Conservation (phyloP, 2,329 filamentous ascomycete species). For the Lecanicillium sp. region DNA sequence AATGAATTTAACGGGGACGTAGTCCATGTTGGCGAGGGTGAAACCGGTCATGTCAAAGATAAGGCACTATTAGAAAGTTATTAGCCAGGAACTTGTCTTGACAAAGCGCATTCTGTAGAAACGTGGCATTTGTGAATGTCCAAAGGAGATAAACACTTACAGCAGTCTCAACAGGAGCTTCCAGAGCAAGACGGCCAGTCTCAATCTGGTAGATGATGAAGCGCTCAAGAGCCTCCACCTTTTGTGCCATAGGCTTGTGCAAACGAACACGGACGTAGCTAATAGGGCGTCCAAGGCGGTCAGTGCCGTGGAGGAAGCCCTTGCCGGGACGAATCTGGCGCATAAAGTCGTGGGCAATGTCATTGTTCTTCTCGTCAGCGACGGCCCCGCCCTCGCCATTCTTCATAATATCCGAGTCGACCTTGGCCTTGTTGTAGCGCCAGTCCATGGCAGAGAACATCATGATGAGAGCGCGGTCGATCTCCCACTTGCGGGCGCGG, state of each 20-base stretch:
- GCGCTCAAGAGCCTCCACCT: constrained; percentile 24
- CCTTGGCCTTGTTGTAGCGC: constrained; percentile 21
- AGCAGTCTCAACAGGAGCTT: constrained; percentile 13
- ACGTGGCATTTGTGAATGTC: constrained; percentile 15
- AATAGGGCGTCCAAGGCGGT: constrained; percentile 25
- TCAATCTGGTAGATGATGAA: constrained; percentile 33
- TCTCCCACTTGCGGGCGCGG: constrained; percentile 31
- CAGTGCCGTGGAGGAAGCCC: constrained; percentile 26
- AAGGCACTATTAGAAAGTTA: constrained; percentile 25
- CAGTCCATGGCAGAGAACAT: constrained; percentile 28
- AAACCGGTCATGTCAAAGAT: constrained; percentile 69
- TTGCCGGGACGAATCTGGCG: constrained; percentile 29
- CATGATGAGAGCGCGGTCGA: constrained; percentile 29
- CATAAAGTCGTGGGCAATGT: constrained; percentile 20
- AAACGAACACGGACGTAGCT: constrained; percentile 26
- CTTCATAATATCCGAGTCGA: constrained; percentile 23
- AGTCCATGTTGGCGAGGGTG: constrained; percentile 67
- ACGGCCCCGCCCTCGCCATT: constrained; percentile 24
- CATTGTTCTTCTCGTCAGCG: constrained; percentile 15
- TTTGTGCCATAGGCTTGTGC: constrained; percentile 23
- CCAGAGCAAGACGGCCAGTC: constrained; percentile 14
- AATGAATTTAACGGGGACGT: constrained; percentile 68
- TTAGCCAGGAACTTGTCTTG: constrained; percentile 5
- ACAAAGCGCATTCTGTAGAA: no score
- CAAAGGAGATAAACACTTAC: not conserved